Conservation (phyloP, 2,329 filamentous ascomycete genomes). For the Neocatenulostroma microsporum region DNA sequence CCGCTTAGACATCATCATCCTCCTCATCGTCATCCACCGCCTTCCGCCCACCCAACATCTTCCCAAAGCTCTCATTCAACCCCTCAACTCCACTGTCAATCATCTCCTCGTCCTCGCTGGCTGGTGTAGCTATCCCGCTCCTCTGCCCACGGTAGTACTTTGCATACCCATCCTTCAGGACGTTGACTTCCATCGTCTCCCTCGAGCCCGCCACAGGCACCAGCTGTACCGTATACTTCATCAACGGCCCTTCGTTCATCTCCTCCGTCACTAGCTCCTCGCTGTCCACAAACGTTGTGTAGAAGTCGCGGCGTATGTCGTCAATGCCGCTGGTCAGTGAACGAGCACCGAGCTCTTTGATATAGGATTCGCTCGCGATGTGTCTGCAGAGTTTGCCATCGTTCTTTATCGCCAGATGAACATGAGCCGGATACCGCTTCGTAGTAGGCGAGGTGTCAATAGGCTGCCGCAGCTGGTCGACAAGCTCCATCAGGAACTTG, state of each 20-base stretch:
- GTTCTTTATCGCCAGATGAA: slow-evolving; percentile 24
- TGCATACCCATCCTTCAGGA: not conserved
- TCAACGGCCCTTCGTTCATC: slow-evolving; percentile 4
- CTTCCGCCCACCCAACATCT: not conserved
- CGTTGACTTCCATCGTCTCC: slow-evolving; percentile 4
- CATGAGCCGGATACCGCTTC: slow-evolving; percentile 29
- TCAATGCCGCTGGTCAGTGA: slow-evolving; percentile 25
- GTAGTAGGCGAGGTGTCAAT: slow-evolving; percentile 24
- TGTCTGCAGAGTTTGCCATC: slow-evolving; percentile 27
- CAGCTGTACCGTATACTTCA: slow-evolving; percentile 7
- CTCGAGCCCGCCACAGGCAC: not conserved
- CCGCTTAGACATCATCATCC: no score
- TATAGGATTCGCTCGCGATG: slow-evolving; percentile 28
- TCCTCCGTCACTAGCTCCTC: slow-evolving; percentile 4
- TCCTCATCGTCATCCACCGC: no score
- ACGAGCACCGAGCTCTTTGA: slow-evolving; percentile 29
- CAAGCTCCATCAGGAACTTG: slow-evolving; percentile 35
- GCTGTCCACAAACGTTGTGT: not conserved
- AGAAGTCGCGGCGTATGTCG: slow-evolving; percentile 2
- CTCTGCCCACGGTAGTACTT: slow-evolving; percentile 4
- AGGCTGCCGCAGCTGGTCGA: slow-evolving; percentile 14
- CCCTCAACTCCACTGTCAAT: not conserved
- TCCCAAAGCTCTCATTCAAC: not conserved
- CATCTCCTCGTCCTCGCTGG: not conserved
- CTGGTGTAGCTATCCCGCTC: not conserved